phyloP scores from a whole-genome alignment of 768 basidiomycete genomes.

The Suillus alpinus region DNA sequence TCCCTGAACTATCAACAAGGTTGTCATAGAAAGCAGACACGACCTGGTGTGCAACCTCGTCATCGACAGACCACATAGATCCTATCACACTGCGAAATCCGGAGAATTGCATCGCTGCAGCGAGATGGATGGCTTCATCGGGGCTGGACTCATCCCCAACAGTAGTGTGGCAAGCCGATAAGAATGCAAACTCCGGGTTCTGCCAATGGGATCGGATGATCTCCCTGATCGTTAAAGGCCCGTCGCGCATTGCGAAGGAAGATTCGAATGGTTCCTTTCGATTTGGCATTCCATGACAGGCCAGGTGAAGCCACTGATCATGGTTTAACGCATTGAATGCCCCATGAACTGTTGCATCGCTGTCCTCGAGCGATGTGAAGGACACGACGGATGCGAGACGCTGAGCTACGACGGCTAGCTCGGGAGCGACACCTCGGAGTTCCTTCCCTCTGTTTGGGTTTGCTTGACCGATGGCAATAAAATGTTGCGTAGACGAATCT shows the following conservation, averaged over 20 bases:
- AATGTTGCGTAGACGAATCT: background rate
- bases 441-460: background rate
- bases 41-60: too few relatives aligned
- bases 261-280: constrained; percentile 12
- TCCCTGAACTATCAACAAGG: too few relatives aligned
- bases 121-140: too few relatives aligned
- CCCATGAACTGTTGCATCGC: background rate
- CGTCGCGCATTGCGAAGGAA: background rate
- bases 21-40: too few relatives aligned
- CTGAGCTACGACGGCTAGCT: background rate
- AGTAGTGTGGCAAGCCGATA: too few relatives aligned
- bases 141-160: too few relatives aligned
- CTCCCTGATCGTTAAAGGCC: background rate
- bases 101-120: too few relatives aligned
- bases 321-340: background rate
- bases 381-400: background rate
- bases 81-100: too few relatives aligned
- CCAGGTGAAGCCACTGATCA: constrained; percentile 16
- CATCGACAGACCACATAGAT: too few relatives aligned
- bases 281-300: constrained; percentile 15
- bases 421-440: background rate
- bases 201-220: too few relatives aligned
- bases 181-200: too few relatives aligned
- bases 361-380: too few relatives aligned
- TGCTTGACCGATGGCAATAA: constrained; percentile 9